phyloP scores from a whole-genome alignment of 2,329 filamentous ascomycete species.

The Westerdykella aurantiaca region DNA sequence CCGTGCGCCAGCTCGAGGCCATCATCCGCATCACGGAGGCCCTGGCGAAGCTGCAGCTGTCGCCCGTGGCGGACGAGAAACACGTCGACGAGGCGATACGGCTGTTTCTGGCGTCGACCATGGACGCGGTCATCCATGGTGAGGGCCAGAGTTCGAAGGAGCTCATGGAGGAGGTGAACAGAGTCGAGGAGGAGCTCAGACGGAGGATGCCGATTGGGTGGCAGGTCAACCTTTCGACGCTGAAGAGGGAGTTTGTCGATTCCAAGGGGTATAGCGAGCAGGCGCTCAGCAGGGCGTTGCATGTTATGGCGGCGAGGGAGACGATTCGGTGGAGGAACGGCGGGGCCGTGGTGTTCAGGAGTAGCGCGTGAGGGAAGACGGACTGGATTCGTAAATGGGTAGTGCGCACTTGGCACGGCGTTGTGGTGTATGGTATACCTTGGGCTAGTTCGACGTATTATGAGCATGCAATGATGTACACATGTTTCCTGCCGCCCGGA shows the following conservation, averaged over 20 bases:
- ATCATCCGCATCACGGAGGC: conserved; percentile 97
- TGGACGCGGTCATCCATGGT: conserved; percentile 94
- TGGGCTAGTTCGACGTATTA: no score
- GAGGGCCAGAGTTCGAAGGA: conserved; percentile 74
- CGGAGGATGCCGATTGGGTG: conserved; percentile 87
- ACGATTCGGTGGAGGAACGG: conserved; percentile 77
- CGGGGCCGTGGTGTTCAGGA: conserved; percentile 68
- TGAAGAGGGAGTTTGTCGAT: conserved; percentile 87
- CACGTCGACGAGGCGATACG: conserved; percentile 98
- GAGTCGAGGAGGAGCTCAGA: conserved; percentile 83
- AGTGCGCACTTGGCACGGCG: no score
- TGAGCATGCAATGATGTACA: no score
- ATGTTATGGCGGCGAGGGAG: conserved; percentile 80
- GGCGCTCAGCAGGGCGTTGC: conserved; percentile 73
- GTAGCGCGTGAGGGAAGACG: conserved; percentile 50
- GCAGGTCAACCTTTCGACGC: conserved; percentile 81
- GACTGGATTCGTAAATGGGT: no score
- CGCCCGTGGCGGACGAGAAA: conserved; percentile 76
- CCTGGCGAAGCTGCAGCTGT: conserved; percentile 82
- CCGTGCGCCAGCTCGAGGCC: conserved; percentile 91
- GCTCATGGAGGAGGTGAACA: conserved; percentile 80
- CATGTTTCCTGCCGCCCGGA: no score
- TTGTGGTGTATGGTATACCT: no score
- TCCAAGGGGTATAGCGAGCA: conserved; percentile 85
- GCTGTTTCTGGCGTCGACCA: conserved; percentile 90